These are phyloP conservation scores for Fusarium sp. DNA, from an alignment of 2,329 filamentous ascomycete species.

Conservation along the genomic window DNA sequence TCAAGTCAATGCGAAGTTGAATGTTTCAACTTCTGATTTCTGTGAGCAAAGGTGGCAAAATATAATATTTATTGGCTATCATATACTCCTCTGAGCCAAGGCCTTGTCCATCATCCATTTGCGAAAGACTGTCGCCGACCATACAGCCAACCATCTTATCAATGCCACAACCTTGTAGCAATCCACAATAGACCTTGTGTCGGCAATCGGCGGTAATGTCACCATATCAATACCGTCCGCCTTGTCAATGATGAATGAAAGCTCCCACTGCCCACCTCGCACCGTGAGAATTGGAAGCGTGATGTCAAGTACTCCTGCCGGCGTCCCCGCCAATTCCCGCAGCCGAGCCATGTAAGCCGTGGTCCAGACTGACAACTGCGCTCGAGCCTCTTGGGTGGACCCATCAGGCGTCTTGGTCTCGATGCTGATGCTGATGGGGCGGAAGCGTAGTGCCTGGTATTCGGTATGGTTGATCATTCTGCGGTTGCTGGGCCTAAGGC, in stretches of 20 bases:
- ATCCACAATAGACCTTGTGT: background rate
- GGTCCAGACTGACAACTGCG: slow-evolving; percentile 14
- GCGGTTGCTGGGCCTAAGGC: background rate
- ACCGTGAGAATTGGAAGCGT: background rate
- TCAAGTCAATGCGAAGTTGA: too few species aligned
- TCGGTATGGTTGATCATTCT: slow-evolving; percentile 16
- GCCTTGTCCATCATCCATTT: background rate
- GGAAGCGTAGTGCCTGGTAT: background rate
- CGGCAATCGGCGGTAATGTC: background rate
- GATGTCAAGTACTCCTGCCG: background rate
- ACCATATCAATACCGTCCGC: background rate
- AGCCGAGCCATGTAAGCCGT: background rate
- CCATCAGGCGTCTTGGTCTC: slow-evolving; percentile 13
- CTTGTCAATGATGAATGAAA: background rate
- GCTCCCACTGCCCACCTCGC: background rate
- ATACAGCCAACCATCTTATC: background rate
- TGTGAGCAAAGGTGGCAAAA: background rate
- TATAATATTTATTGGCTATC: background rate
- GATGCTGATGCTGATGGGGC: slow-evolving; percentile 13
- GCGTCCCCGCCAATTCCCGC: background rate
- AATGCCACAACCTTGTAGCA: background rate
- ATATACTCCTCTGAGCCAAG: background rate
- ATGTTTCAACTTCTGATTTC: too few species aligned
- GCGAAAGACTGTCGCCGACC: background rate
- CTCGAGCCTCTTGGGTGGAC: background rate